A percentile compares a stretch with the other conserved stretches of the same genome.
Evolutionary conservation across 257 asterid genomes (phyloP).

Genomic region (Coffea eugenioides): DNA sequence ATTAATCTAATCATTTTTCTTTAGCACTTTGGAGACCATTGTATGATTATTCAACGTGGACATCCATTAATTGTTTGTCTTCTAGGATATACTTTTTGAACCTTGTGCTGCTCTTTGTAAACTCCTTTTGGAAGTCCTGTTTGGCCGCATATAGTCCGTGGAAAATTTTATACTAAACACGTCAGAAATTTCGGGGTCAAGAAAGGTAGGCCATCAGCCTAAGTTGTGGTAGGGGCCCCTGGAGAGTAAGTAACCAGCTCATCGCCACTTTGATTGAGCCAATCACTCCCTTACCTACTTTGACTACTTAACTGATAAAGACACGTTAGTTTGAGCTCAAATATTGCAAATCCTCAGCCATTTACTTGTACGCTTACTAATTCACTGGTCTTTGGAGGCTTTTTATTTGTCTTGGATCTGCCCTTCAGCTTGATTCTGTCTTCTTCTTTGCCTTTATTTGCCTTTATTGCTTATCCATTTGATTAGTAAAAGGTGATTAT

Average conservation of each 20-base stretch:
- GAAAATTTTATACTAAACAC: neutral
- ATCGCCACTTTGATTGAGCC: neutral
- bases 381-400: neutral
- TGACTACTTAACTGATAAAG: neutral
- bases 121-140: neutral
- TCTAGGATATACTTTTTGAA: neutral
- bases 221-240: neutral
- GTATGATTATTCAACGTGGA: neutral
- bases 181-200: conserved; percentile 1
- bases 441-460: neutral
- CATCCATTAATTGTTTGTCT: neutral
- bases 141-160: neutral
- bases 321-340: neutral
- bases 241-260: neutral
- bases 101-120: neutral
- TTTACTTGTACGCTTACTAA: neutral
- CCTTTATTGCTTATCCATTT: too few relatives aligned
- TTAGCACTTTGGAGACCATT: neutral
- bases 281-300: conserved; percentile 1
- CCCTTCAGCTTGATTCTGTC: neutral
- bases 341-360: neutral
- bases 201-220: conserved; percentile 16
- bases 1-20: neutral
- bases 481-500: too few relatives aligned
- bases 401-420: neutral